Evolutionary conservation across 1,139 yeast genomes (phyloP), one percentile per base, ranked within the genome.

Genomic region (Geotrichum siamense): DNA sequence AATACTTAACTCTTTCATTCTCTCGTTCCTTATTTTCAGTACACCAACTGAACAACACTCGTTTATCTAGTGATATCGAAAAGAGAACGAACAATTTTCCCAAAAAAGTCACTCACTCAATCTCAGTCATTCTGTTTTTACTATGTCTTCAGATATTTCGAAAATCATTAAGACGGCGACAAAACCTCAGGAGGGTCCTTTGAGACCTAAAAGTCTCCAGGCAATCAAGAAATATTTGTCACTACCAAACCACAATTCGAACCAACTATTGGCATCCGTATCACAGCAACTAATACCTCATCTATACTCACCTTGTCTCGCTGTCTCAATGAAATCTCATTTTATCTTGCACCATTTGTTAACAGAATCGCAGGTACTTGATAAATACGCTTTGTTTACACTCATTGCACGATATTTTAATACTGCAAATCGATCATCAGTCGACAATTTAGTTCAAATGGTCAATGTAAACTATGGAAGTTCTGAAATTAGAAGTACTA

Each of bases 321-420:
- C 35, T 3, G 48, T 48, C 10, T 45, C 53, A 3, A 35, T 55
- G 25, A 55, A 55, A 33, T 58, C 59, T 9, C 59, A 56, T 39
- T 38, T 51, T 21, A 35, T 55, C 15, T 50, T 55, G 34, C 59
- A 55, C 32, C 51, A 49, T 30, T 48, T 55, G 15, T 46, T 54
- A 15, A 47, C 57, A n/a, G 57, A 55, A 38, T 48, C 32, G 13
- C 16, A 32, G n/a, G 31, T 38, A 16, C 17, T 22, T 13, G 35
- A 39, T 12, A 43, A 36, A 25, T 46, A 48, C 33, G 42, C 47
- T 17, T 41, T 48, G 13, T 44, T 48, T 26, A 32, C 22, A 15
- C 42, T 42, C 32, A 34, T 46, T 19, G 33, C 44, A 3, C 20
- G 33, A 5, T 39, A 43, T 25, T 45, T 42, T 25, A 42, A 44